These are phyloP conservation scores for Pelargonium australe DNA, from an alignment of 441 rosid genomes.

Conservation along the genomic window DNA sequence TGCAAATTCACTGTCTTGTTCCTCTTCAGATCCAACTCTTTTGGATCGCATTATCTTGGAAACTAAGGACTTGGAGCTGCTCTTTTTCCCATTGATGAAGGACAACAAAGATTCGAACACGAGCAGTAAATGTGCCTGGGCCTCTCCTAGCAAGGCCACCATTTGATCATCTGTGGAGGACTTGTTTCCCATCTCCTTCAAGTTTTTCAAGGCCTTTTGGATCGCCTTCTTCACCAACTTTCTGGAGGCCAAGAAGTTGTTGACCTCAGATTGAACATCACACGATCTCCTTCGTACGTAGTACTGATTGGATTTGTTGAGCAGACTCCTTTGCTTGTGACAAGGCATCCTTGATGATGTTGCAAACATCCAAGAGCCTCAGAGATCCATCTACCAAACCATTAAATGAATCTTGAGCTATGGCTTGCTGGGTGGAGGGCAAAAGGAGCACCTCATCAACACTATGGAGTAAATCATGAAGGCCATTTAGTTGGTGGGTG, in stretches of 20 bases:
- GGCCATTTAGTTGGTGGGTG: slow-evolving; percentile 18
- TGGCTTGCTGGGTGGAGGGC: slow-evolving; percentile 24
- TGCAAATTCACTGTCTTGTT: slow-evolving; percentile 25
- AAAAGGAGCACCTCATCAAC: slow-evolving; percentile 32
- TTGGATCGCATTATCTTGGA: slow-evolving; percentile 33
- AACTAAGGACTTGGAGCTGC: slow-evolving; percentile 21
- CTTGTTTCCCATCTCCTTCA: slow-evolving; percentile 23
- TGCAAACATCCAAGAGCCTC: slow-evolving; percentile 31
- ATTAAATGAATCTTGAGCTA: slow-evolving; percentile 25
- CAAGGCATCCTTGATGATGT: slow-evolving; percentile 30
- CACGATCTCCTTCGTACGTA: slow-evolving; percentile 29
- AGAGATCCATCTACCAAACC: slow-evolving; percentile 34
- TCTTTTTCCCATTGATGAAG: slow-evolving; percentile 27
- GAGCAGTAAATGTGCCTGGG: slow-evolving; percentile 21
- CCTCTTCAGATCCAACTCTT: slow-evolving; percentile 20
- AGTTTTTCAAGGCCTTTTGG: slow-evolving; percentile 23
- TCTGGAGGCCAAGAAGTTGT: slow-evolving; percentile 26
- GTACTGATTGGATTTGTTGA: slow-evolving; percentile 24
- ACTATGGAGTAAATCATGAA: slow-evolving; percentile 39
- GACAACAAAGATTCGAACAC: slow-evolving; percentile 32
- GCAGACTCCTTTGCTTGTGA: slow-evolving; percentile 23
- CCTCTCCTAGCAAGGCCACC: slow-evolving; percentile 23
- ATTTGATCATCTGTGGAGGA: neutral
- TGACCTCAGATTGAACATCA: slow-evolving; percentile 20
- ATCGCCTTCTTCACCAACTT: slow-evolving; percentile 29